A percentile compares a stretch with the other conserved stretches of the same genome.
Evolutionary conservation across 2,329 filamentous ascomycete species (phyloP).

Genomic region (Sporothrix sp.): DNA sequence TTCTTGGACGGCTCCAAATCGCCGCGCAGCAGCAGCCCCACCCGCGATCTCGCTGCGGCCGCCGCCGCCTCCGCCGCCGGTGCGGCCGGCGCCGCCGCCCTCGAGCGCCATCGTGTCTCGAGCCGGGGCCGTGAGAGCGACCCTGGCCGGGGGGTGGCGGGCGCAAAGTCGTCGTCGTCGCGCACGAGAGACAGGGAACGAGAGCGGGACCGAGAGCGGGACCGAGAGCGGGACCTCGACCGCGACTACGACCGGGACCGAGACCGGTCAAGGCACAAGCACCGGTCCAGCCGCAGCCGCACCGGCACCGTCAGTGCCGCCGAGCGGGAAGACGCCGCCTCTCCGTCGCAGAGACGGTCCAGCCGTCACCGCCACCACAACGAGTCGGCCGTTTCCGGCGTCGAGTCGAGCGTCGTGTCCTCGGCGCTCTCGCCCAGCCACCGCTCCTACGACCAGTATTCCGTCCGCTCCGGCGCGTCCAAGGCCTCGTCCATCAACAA

Average conservation of each 20-base stretch:
- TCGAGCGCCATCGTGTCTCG: conserved; percentile 26
- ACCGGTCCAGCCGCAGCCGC: conserved; percentile 39
- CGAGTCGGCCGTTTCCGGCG: conserved; percentile 43
- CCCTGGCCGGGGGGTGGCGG: conserved; percentile 30
- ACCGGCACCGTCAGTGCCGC: conserved; percentile 34
- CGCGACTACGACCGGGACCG: conserved; percentile 22
- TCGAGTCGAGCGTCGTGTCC: conserved; percentile 46
- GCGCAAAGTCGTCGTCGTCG: conserved; percentile 20
- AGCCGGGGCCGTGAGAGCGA: conserved; percentile 30
- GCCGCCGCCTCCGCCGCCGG: conserved; percentile 31
- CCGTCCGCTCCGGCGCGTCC: conserved; percentile 40
- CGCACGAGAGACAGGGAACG: conserved; percentile 1
- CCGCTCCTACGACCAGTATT: conserved; percentile 46
- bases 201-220: conserved; percentile 4
- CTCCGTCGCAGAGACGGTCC: conserved; percentile 37
- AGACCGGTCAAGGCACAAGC: conserved; percentile 36
- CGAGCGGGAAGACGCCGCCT: conserved; percentile 40
- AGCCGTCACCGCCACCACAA: conserved; percentile 40
- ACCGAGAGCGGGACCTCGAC: conserved; percentile 13
- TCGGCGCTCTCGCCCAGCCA: conserved; percentile 45
- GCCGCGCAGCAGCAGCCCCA: conserved; percentile 34
- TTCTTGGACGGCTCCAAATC: conserved; percentile 50
- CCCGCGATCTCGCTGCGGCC: conserved; percentile 30
- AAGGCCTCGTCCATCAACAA: conserved; percentile 73
- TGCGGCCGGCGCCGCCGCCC: conserved; percentile 32